These are phyloP conservation scores for Phytophthora pseudosyringae DNA, from an alignment of 352 stramenopile species.

Conservation along the genomic window DNA sequence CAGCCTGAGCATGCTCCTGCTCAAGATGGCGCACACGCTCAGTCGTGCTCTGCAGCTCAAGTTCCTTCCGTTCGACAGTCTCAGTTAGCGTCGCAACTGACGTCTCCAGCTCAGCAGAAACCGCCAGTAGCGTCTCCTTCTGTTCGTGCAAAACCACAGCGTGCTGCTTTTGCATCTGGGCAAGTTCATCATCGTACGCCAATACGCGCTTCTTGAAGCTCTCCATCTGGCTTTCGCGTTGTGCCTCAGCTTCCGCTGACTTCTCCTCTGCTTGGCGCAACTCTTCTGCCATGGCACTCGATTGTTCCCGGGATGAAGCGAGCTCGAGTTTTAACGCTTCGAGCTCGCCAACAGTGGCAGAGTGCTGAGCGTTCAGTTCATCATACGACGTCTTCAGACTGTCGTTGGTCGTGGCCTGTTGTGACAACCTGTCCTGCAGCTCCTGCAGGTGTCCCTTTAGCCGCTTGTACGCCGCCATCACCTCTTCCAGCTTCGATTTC, in stretches of 20 bases:
- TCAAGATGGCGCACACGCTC: constrained; percentile 19
- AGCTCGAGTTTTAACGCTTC: constrained; percentile 43
- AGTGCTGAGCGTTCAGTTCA: constrained; percentile 31
- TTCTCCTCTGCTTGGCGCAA: constrained; percentile 22
- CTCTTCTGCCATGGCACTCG: constrained; percentile 16
- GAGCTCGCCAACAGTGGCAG: constrained; percentile 29
- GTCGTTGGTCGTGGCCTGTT: constrained; percentile 43
- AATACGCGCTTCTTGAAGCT: constrained; percentile 35
- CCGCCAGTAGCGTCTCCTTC: constrained; percentile 25
- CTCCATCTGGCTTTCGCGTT: constrained; percentile 41
- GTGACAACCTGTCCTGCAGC: constrained; percentile 48
- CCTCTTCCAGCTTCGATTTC: constrained; percentile 67
- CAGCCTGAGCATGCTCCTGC: constrained; percentile 21
- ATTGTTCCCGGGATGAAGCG: constrained; percentile 23
- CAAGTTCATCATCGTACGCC: constrained; percentile 39
- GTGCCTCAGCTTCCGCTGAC: constrained; percentile 21
- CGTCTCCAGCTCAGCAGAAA: constrained; percentile 33
- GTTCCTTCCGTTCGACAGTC: constrained; percentile 35
- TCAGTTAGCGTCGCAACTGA: constrained; percentile 21
- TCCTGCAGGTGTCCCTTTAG: constrained; percentile 56
- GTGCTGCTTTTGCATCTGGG: constrained; percentile 18
- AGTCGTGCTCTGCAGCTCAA: constrained; percentile 20
- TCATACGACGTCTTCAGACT: constrained; percentile 33
- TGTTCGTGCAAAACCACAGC: constrained; percentile 32
- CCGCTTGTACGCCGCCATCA: constrained; percentile 67